Conservation (phyloP, 2,329 filamentous ascomycete species). For the Camillea tinctor region DNA sequence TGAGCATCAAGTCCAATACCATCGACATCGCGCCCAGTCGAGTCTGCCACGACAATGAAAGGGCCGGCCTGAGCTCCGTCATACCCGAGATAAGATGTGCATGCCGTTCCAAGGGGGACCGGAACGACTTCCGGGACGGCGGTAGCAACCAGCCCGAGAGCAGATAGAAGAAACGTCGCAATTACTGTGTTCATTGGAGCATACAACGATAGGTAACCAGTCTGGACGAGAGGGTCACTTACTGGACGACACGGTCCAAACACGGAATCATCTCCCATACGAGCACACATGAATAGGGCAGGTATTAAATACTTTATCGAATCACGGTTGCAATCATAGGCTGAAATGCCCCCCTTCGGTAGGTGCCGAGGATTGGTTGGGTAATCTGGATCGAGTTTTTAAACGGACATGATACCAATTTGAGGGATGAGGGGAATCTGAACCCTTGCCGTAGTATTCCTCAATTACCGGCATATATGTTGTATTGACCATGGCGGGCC, state of each 20-base stretch:
- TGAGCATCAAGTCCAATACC: constrained; percentile 11
- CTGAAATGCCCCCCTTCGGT: not conserved
- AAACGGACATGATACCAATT: not conserved
- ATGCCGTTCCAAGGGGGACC: constrained; percentile 8
- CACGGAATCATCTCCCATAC: not conserved
- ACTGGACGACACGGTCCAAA: not conserved
- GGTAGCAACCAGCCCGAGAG: not conserved
- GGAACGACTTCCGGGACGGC: constrained; percentile 11
- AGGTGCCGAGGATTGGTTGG: not conserved
- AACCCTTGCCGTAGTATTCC: not conserved
- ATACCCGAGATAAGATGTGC: constrained; percentile 13
- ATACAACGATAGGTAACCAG: not conserved
- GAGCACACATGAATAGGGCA: not conserved
- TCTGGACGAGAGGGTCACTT: not conserved
- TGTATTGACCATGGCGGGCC: not conserved
- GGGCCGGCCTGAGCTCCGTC: constrained; percentile 7
- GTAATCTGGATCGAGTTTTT: not conserved
- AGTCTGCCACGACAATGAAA: constrained; percentile 13
- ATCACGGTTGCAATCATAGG: not conserved
- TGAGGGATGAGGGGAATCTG: not conserved
- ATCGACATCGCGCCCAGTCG: constrained; percentile 11
- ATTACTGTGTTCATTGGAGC: not conserved
- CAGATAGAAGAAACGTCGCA: not conserved
- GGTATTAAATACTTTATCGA: not conserved
- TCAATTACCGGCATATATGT: not conserved